Percentiles rank a stretch among this genome's conserved stretches.
These are phyloP conservation scores for Cordyceps fumosorosea DNA, from an alignment of 2,329 filamentous ascomycete genomes.

Conservation along the genomic window DNA sequence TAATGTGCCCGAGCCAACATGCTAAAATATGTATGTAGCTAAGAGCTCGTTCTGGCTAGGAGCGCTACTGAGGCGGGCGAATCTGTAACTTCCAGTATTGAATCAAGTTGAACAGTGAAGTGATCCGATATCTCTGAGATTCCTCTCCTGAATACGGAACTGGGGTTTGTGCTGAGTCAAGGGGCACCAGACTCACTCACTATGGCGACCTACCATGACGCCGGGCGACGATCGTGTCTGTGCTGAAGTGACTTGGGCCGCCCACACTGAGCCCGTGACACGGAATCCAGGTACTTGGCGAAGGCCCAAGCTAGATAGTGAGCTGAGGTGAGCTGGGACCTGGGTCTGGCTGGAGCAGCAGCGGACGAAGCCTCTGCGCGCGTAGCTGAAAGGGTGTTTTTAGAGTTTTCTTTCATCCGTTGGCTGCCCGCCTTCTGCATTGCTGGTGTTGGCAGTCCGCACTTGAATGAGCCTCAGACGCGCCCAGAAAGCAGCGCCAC, in stretches of 20 bases:
- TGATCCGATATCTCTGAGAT: background rate
- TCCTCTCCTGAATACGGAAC: background rate
- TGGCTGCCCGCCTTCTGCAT: background rate
- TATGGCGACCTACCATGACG: background rate
- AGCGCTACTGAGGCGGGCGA: too few relatives aligned
- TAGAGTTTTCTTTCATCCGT: background rate
- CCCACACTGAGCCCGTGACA: background rate
- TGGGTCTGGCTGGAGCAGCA: background rate
- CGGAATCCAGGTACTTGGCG: background rate
- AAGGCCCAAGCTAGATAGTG: too few relatives aligned
- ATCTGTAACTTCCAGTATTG: too few relatives aligned
- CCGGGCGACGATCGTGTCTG: constrained; percentile 10
- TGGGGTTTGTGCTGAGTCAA: background rate
- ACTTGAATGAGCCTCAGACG: background rate
- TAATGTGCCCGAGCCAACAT: too few relatives aligned
- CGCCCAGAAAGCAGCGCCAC: background rate
- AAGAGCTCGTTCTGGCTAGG: too few relatives aligned
- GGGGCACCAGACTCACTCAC: background rate
- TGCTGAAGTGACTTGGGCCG: background rate
- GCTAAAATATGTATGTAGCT: too few relatives aligned
- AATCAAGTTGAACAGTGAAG: too few relatives aligned
- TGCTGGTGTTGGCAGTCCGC: background rate
- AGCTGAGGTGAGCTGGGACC: background rate
- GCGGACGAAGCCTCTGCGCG: background rate
- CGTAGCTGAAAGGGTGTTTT: background rate